Base-by-base conservation (phyloP, 257 asterid genomes). In the Nicotiana knightiana region DNA sequence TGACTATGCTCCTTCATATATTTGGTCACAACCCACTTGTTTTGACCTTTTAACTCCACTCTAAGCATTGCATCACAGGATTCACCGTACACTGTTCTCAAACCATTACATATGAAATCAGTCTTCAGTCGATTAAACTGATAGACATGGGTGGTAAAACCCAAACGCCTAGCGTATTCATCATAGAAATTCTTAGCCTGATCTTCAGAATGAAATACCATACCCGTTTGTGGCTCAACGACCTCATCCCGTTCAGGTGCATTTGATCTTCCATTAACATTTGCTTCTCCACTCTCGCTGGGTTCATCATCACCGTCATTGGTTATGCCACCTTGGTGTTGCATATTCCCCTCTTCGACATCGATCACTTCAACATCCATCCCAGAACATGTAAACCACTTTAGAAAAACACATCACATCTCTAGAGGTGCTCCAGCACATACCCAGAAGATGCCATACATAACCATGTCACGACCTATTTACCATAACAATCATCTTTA, bases 51-150 rank as follows among this genome's bases (percentile, higher is more conserved):
- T 32, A 81, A 73, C 86, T 91, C 97, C 70, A 94, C 71, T 89
- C 90, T 88, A 57, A 94, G 93, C 94, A 91, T 85, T 26, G 98
- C 98, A 62, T 83, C 90, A 86, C 98, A 94, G 87, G 85, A 85
- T 73, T 88, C 93, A 81, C 91, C 88, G 17, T 82, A 83, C 58
- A 91, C 84, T 88, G 88, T 90, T 81, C 87, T 91, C 46, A 84
- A 85, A 58, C 91, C 90, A 84, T 89, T 88, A 89, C 98, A 94
- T 67, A 86, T 81, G 80, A 86, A 91, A 51, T 91, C 80, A 16
- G 88, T 79, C 85, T 88, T 88, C 81, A 91, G 81, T 30, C 84
- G 85, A 77, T 86, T 87, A 81, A 51, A 66, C 70, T 82, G 87
- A 78, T 79, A 55, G 46, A 85, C 85, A 76, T 85, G 91, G 67